A percentile compares a stretch with the other conserved stretches of the same genome.
Conservation (phyloP, 805 yeast genomes). For the Nakazawaea anatomiae region DNA sequence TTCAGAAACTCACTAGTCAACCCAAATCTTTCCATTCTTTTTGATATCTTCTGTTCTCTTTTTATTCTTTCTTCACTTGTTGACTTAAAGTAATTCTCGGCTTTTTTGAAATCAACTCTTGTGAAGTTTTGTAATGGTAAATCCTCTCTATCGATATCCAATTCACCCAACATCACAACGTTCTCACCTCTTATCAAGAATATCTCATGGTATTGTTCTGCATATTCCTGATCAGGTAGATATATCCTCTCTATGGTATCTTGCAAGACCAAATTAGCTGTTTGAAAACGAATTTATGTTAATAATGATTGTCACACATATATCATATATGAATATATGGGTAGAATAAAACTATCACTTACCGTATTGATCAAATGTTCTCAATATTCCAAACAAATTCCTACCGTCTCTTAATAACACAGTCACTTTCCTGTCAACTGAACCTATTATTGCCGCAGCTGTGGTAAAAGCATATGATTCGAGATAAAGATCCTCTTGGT, state of each 20-base stretch:
- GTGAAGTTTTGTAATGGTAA: constrained; percentile 51
- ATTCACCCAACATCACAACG: constrained; percentile 88
- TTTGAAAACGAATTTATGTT: neutral
- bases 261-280: constrained; percentile 84
- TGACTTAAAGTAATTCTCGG: constrained; percentile 33
- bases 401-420: constrained; percentile 89
- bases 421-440: constrained; percentile 77
- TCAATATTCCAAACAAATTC: constrained; percentile 76
- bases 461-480: constrained; percentile 83
- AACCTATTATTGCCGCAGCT: constrained; percentile 85
- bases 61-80: constrained; percentile 28
- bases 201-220: constrained; percentile 54
- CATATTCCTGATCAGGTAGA: constrained; percentile 50
- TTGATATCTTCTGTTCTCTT: constrained; percentile 39
- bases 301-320: neutral
- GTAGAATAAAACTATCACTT: constrained; percentile 9
- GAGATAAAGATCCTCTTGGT: constrained; percentile 47
- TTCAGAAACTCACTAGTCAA: constrained; percentile 51
- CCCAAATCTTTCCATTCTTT: constrained; percentile 46
- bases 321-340: neutral
- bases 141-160: constrained; percentile 84
- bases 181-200: constrained; percentile 93
- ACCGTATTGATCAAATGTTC: constrained; percentile 92
- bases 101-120: constrained; percentile 55
- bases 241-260: constrained; percentile 85